Evolutionary conservation across 225 moss, liverwort and hornwort species (phyloP), one percentile per base, ranked within the genome.

Genomic region (Sphagnum contortum): DNA sequence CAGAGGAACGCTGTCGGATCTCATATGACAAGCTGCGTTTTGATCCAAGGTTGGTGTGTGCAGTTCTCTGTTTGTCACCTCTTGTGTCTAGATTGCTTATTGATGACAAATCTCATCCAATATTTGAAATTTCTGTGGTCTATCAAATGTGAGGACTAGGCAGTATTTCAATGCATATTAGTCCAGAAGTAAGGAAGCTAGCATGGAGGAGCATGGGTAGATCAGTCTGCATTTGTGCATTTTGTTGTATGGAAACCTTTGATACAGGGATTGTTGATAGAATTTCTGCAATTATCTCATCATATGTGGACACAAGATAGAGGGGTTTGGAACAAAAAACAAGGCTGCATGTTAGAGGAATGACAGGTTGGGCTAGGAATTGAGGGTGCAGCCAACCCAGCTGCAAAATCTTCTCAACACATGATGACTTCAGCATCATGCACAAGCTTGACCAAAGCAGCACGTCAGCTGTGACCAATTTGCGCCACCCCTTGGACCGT

Each of bases 1-100:
- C 67, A 50, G 75, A 71, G 59, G 80, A 80, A 44, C 72, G 74
- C 60, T 87, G 87, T 70, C 81, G 71, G 62, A 76, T 84, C 49
- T 84, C 83, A 6, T 87, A 87, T 59, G 83, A 87, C 68, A 67
- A 80, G 64, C 83, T 87, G 29, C 87, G 87, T 44, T 62, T 87
- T 64, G 83, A 87, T 65, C 69, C 81, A 71, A 87, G 87, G 87
- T 87, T 75, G 62, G 77, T 79, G 64, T 72, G 75, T 6, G 57
- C 68, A 63, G 57, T 71, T 49, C 29, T 29, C 29, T 29, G 29
- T 29, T 29, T 10, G 11, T 8, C 6, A 11, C 47, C 49, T 48
- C 11, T 3, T 46, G 7, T 12, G 11, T 10, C n/a, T 62, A 48
- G 49, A 4, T 59, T 12, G 44, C 5, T 12, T 59, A 44, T 59